Evolutionary conservation across 2,329 filamentous ascomycete species (phyloP).

Genomic region (Trichophyton simii): DNA sequence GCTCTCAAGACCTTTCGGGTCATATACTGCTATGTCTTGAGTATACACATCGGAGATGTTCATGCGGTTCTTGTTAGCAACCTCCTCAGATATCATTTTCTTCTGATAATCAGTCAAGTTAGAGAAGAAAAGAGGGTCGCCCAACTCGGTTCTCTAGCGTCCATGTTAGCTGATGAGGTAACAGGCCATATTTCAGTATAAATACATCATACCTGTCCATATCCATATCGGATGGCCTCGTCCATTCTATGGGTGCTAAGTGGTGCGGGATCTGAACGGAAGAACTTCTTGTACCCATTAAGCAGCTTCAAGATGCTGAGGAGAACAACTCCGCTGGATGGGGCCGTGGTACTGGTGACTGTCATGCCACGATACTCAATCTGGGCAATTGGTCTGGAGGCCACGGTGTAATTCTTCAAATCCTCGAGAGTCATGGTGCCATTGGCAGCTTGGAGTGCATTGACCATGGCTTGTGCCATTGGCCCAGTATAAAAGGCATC

Average conservation of each 20-base stretch:
- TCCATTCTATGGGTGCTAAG: constrained; percentile 70
- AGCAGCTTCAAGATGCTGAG: constrained; percentile 70
- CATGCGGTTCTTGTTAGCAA: constrained; percentile 46
- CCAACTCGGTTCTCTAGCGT: constrained; percentile 56
- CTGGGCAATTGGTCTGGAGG: constrained; percentile 49
- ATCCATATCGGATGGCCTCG: constrained; percentile 83
- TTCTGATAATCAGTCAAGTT: constrained; percentile 52
- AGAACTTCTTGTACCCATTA: constrained; percentile 59
- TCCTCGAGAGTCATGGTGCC: constrained; percentile 82
- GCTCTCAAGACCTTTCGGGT: constrained; percentile 53
- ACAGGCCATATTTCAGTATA: neutral
- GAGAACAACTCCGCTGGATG: constrained; percentile 64
- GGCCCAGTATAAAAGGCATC: constrained; percentile 62
- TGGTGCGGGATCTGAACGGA: constrained; percentile 44
- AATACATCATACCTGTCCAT: constrained; percentile 43
- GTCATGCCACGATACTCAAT: constrained; percentile 58
- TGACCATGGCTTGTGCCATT: constrained; percentile 61
- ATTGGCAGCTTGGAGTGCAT: constrained; percentile 52
- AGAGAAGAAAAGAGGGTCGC: constrained; percentile 64
- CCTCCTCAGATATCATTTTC: constrained; percentile 51
- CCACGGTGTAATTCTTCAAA: constrained; percentile 58
- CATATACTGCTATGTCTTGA: constrained; percentile 60
- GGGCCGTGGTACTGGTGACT: constrained; percentile 54
- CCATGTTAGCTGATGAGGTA: neutral
- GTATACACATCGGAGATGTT: constrained; percentile 63